A percentile compares a stretch with the other conserved stretches of the same genome.
These are phyloP conservation scores for Aspergillus sergii DNA, from an alignment of 2,329 filamentous ascomycete genomes.

Conservation along the genomic window DNA sequence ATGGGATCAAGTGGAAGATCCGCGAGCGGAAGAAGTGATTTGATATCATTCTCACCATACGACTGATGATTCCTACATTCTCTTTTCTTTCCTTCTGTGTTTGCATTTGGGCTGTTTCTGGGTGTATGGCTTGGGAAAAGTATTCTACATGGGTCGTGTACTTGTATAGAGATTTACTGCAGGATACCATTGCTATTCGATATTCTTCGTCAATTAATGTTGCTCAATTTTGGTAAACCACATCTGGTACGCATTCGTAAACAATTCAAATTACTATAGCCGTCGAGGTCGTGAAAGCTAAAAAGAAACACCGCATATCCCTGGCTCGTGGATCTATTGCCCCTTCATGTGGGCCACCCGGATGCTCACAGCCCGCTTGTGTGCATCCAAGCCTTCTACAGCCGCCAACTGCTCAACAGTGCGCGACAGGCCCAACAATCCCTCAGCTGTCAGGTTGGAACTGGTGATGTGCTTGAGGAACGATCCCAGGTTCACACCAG, in stretches of 20 bases:
- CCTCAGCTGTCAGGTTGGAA: conserved; percentile 83
- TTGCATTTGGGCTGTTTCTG: conserved; percentile 1
- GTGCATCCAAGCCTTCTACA: conserved; percentile 92
- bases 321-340: conserved; percentile 9
- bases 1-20: conserved; percentile 66
- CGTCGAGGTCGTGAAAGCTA: not conserved
- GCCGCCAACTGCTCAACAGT: conserved; percentile 95
- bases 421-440: conserved; percentile 78
- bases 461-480: conserved; percentile 99
- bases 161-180: conserved; percentile 10
- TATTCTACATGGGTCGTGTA: conserved; percentile 12
- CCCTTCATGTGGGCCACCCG: conserved; percentile 54
- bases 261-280: conserved; percentile 1
- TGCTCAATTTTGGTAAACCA: not conserved
- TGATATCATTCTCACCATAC: not conserved
- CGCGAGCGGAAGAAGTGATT: conserved; percentile 57
- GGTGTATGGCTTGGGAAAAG: conserved; percentile 19
- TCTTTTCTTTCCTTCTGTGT: conserved; percentile 1
- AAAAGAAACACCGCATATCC: not conserved
- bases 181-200: conserved; percentile 21
- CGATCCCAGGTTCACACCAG: conserved; percentile 90
- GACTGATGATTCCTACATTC: not conserved
- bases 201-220: not conserved
- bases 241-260: conserved; percentile 4
- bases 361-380: conserved; percentile 73